Base-by-base conservation (phyloP, 1,139 yeast species). In the Diutina ranongensis region DNA sequence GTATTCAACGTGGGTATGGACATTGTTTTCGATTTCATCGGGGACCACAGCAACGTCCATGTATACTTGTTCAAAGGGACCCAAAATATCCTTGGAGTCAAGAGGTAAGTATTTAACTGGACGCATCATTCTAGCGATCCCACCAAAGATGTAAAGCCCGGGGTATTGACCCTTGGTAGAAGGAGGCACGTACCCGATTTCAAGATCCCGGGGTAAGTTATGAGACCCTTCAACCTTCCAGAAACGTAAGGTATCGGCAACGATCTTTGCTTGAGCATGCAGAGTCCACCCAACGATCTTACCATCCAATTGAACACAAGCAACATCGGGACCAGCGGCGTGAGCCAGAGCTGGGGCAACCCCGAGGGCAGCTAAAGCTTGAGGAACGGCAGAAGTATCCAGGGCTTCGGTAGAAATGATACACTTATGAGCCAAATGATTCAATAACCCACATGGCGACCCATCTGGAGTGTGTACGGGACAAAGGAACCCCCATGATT, bases 391-490 rank as follows among this genome's bases (percentile, higher is more conserved):
- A 8, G 83, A 72, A n/a, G 83, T 92, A 59, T 88, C 94, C 2
- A 82, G 68, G 40, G 80, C 82, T 44, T 67, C 65, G 9, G 97
- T 89, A 4, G 95, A 79, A 51, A 92, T 83, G 56, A 76, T 74
- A 74, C 99, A 92, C 64, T 86, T 87, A 66, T 92, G 97, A 10
- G 98, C 83, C 70, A 92, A 82, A 71, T 92, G 99, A 66, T 94
- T 94, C 57, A 92, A 73, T 62, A 92, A 72, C 68, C 99, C 99
- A 82, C 99, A 92, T 20, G 99, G 99, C 45, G 97, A 85, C 57
- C 99, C 99, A 83, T 92, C 99, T 2, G 99, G 99, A 15, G 99
- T 92, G 66, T 92, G 98, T 16, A 94, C 98, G 19, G 99, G 98
- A 69, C 99, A 94, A 56, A 94, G 68, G 74, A 92, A 94, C 4